Evolutionary conservation across 192 early-diverging fungal species (phyloP).

Genomic region (Gigaspora rosea): DNA sequence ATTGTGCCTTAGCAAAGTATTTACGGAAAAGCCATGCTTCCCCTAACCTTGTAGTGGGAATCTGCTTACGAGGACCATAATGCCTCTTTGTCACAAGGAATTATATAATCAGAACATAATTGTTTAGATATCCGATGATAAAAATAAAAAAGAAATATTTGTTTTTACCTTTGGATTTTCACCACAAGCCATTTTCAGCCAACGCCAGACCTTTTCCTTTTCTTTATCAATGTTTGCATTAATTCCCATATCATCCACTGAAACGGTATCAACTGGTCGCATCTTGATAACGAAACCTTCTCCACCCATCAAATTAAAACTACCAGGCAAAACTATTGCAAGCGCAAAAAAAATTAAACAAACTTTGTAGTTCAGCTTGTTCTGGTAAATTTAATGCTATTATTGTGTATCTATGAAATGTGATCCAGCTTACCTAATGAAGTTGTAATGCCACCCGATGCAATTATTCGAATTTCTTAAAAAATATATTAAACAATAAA

Average conservation of each 20-base stretch:
- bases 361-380: too few species aligned
- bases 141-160: too few species aligned
- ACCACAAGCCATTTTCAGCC: conserved; percentile 84
- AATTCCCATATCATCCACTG: conserved; percentile 69
- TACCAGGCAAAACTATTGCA: conserved; percentile 66
- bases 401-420: too few species aligned
- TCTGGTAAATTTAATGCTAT: too few species aligned
- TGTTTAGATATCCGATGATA: too few species aligned
- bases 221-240: conserved; percentile 50
- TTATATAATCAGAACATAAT: too few species aligned
- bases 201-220: conserved; percentile 55
- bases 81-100: too few species aligned
- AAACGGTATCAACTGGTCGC: conserved; percentile 50
- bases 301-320: conserved; percentile 75
- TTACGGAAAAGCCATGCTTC: conserved; percentile 68
- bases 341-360: too few species aligned
- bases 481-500: too few species aligned
- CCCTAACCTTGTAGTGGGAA: conserved; percentile 60
- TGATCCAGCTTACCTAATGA: conserved; percentile 39
- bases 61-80: too few species aligned
- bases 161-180: conserved; percentile 68
- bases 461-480: conserved; percentile 54
- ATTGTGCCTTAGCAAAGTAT: conserved; percentile 53
- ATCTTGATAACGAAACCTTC: conserved; percentile 72
- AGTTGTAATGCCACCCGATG: conserved; percentile 76